Evolutionary conservation across 2,329 filamentous ascomycete species (phyloP), one percentile per base, ranked within the genome.

Genomic region (Cladosporium austrohemisphaericum): DNA sequence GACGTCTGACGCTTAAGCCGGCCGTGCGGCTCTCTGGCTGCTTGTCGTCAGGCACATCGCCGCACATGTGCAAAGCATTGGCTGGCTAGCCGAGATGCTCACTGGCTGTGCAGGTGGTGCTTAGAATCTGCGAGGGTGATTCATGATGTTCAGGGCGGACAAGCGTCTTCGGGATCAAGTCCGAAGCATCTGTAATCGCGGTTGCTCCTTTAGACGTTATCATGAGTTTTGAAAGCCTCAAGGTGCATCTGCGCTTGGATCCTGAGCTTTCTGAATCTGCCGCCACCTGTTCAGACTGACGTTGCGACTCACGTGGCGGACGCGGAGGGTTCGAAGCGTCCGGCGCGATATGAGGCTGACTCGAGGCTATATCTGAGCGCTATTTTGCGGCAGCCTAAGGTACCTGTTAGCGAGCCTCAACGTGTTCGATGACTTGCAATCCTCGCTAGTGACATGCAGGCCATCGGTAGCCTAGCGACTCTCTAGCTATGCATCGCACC

Each of bases 1-100:
- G 44, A 47, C 44, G 44, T 47, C 25, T 13, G 11, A 31, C 23
- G 31, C 33, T 47, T 38, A 19, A 47, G 44, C 44, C 44, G 44
- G 33, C 14, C 23, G 33, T 36, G 44, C 44, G 33, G 44, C 33
- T 47, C 16, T 25, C 28, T 29, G 26, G 25, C 38, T 41, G 23
- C 25, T 31, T 28, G 23, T 38, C 33, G 44, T 22, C 44, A 47
- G 44, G 44, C 25, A 47, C n/a, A n/a, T n/a, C n/a, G n/a, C n/a
- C n/a, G n/a, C n/a, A n/a, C 44, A 47, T 38, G 44, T 33, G 16
- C 3, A 23, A 23, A 8, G 25, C 18, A 38, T 38, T 47, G 44
- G 44, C 44, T 37, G 18, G 33, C 25, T 38, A 47, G 31, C n/a
- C 44, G 44, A 38, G 33, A 38, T 25, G 33, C 25, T 31, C 44